Conservation (phyloP, 1,284 basidiomycete genomes). For the Porogramme epimiltina region DNA sequence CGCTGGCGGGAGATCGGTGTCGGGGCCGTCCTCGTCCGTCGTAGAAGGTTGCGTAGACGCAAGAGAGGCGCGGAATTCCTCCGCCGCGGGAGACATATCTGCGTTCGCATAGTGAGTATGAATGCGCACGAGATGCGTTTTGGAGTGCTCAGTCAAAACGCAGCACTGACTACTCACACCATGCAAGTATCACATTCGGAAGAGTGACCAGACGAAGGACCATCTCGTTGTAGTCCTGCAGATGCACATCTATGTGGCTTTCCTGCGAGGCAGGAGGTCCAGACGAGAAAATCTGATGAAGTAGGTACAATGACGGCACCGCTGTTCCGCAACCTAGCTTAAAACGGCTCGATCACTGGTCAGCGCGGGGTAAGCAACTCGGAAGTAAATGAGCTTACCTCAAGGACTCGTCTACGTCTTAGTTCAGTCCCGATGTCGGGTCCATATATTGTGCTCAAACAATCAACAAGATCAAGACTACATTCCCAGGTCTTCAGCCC, state of each 20-base stretch:
- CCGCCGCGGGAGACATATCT: slow-evolving; percentile 14
- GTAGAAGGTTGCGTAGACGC: no score
- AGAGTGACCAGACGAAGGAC: slow-evolving; percentile 85
- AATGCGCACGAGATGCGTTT: background rate
- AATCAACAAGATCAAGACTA: slow-evolving; percentile 81
- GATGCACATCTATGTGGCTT: slow-evolving; percentile 69
- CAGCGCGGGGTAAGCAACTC: background rate
- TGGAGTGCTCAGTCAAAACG: background rate
- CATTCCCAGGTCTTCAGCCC: slow-evolving; percentile 99
- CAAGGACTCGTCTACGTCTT: slow-evolving; percentile 58
- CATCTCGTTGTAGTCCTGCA: slow-evolving; percentile 93
- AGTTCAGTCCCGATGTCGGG: slow-evolving; percentile 16
- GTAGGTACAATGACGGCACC: slow-evolving; percentile 77
- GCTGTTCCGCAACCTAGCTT: slow-evolving; percentile 95
- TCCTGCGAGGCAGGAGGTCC: slow-evolving; percentile 22
- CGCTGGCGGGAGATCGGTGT: slow-evolving; percentile 25
- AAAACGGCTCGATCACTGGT: background rate
- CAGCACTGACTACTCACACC: slow-evolving; percentile 65
- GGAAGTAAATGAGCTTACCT: slow-evolving; percentile 45
- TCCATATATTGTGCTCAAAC: slow-evolving; percentile 42
- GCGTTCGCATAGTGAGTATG: background rate
- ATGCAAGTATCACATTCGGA: slow-evolving; percentile 87
- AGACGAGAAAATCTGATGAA: slow-evolving; percentile 61
- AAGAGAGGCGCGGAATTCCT: slow-evolving; percentile 1
- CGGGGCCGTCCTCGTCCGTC: background rate